Base-by-base conservation (phyloP, 768 basidiomycete species). In the Trametes cingulata region DNA sequence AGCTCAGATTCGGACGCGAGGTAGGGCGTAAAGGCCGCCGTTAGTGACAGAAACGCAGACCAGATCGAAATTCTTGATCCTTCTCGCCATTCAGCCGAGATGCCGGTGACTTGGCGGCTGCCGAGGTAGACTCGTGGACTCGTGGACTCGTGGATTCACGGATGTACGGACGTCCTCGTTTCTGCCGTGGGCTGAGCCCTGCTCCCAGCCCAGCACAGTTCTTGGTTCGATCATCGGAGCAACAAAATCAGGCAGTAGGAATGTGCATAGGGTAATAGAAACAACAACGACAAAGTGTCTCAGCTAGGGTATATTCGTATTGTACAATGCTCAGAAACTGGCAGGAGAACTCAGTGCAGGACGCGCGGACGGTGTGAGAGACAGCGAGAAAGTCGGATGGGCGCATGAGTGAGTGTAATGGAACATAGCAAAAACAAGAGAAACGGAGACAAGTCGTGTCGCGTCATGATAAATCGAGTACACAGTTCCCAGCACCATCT, bases 351-450 rank as follows among this genome's bases (percentile, higher is more conserved):
- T 10, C 39, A 27, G n/a, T 2, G 13, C 12, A 27, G 37, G 41
- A 46, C 25, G 14, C 42, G 37, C 40, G 29, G 47, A 36, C 43
- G 49, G 19, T 24, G 59, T 12, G 42, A 33, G 49, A 35, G 29
- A 24, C 10, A 45, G 40, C 27, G 39, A 63, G 36, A 37, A 43
- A 40, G 45, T 12, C 27, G 56, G 24, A 54, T 15, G 36, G 22
- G 41, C 20, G 25, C 25, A 43, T 33, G 56, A 55, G 47, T 29
- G 33, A 45, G 41, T 48, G 20, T 49, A 33, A 43, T 53, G 22
- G 48, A 48, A 61, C 59, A 58, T 62, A 36, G 45, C 54, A 56
- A 63, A n/a, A 60, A 66, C 56, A 61, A 63, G 52, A 55, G 10
- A 49, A 41, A 55, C 36, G 45, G 35, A 43, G 29, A 47, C 56